These are phyloP conservation scores for Santalum album DNA, from an alignment of 164 flowering plant species.

Conservation along the genomic window DNA sequence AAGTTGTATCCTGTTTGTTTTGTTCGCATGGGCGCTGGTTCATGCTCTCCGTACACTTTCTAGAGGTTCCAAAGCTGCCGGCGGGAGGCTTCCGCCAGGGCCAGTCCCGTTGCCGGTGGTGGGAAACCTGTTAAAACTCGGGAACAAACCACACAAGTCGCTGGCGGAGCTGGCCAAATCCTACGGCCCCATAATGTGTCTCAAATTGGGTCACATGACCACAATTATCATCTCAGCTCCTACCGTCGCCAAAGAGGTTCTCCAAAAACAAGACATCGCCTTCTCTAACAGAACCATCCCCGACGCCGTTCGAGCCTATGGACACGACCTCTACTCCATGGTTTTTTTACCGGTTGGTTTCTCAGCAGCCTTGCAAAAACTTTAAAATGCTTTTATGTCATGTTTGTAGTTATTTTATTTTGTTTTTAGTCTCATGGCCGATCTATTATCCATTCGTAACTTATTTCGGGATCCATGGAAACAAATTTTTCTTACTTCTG, in stretches of 20 bases:
- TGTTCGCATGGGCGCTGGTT: neutral
- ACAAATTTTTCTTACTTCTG: too few relatives aligned
- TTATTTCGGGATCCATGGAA: too few relatives aligned
- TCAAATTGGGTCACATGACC: conserved; percentile 14
- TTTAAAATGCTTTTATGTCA: too few relatives aligned
- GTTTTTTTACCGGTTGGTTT: conserved; percentile 16
- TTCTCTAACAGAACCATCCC: conserved; percentile 12
- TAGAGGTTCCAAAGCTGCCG: neutral
- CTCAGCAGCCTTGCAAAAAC: too few relatives aligned
- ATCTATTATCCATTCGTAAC: too few relatives aligned
- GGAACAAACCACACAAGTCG: neutral
- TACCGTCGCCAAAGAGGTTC: conserved; percentile 15
- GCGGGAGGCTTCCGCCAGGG: neutral
- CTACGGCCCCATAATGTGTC: neutral
- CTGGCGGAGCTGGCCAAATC: neutral
- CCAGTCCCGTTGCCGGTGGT: neutral
- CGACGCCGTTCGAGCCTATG: neutral
- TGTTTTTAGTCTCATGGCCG: too few relatives aligned
- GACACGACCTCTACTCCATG: conserved; percentile 12
- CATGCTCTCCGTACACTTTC: neutral
- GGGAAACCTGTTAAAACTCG: neutral
- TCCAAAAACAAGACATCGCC: conserved; percentile 15
- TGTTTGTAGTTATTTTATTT: too few relatives aligned
- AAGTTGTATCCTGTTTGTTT: neutral
- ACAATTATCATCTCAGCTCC: conserved; percentile 21